Percentiles rank a stretch among this genome's conserved stretches.
These are phyloP conservation scores for Taphrina wiesneri DNA, from an alignment of 1,139 yeast genomes.

Conservation along the genomic window DNA sequence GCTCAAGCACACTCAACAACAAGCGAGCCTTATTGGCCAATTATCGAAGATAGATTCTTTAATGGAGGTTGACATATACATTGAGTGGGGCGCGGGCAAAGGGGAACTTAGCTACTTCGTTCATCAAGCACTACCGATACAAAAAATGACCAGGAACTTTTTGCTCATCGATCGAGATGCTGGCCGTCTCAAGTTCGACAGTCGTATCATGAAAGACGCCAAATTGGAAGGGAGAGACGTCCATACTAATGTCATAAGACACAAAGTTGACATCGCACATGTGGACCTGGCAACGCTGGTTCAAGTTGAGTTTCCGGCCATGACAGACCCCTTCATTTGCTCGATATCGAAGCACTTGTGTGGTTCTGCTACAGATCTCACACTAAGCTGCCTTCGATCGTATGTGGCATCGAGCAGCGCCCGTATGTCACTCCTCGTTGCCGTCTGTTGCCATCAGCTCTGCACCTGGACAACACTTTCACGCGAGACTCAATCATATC, in stretches of 20 bases:
- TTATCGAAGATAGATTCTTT: neutral
- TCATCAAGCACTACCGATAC: neutral
- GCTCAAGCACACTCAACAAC: constrained; percentile 15
- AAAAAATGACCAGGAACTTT: neutral
- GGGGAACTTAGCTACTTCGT: constrained; percentile 3
- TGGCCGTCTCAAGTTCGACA: constrained; percentile 2
- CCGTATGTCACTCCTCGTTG: neutral
- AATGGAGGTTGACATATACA: neutral
- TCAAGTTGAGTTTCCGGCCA: neutral
- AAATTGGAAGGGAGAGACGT: neutral
- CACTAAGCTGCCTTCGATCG: neutral
- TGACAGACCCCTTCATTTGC: neutral
- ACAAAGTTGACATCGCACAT: constrained; percentile 15
- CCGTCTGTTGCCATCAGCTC: constrained; percentile 15
- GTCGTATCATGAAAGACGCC: neutral
- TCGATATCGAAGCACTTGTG: constrained; percentile 21
- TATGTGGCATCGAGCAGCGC: neutral
- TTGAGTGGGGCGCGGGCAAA: constrained; percentile 20
- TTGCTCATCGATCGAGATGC: constrained; percentile 13
- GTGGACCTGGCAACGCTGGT: neutral
- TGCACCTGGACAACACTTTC: neutral
- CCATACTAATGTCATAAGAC: neutral
- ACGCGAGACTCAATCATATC: neutral
- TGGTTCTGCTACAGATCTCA: constrained; percentile 16
- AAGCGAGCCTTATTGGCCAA: constrained; percentile 16